phyloP scores from a whole-genome alignment of 441 rosid genomes.

The Omphalea diandra region DNA sequence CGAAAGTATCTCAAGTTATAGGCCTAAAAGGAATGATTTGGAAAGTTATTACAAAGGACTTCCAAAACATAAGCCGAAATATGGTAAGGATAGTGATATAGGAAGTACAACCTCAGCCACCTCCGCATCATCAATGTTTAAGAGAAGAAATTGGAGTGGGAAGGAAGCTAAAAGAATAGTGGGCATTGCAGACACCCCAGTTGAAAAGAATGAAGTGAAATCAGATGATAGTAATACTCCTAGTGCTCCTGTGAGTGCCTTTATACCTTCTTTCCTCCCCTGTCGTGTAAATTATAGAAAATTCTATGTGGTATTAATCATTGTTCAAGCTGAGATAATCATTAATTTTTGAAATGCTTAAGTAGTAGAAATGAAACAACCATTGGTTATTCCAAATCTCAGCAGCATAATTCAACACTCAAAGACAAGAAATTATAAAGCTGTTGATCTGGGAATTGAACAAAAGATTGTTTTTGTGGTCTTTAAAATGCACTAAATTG shows the following conservation, averaged over 20 bases:
- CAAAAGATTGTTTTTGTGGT: no score
- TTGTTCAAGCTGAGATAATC: neutral
- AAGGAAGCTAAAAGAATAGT: slow-evolving; percentile 23
- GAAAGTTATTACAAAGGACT: slow-evolving; percentile 25
- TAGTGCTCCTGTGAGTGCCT: slow-evolving; percentile 30
- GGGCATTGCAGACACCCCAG: slow-evolving; percentile 30
- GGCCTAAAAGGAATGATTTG: slow-evolving; percentile 23
- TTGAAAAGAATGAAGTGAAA: slow-evolving; percentile 35
- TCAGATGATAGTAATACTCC: slow-evolving; percentile 22
- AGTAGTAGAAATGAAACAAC: no score
- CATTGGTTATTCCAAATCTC: no score
- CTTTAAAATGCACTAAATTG: no score
- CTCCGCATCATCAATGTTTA: slow-evolving; percentile 24
- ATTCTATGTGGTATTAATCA: neutral
- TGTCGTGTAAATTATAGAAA: neutral
- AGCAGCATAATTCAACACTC: no score
- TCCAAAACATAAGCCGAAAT: slow-evolving; percentile 24
- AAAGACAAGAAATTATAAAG: no score
- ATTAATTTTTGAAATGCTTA: neutral
- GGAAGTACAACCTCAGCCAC: slow-evolving; percentile 34
- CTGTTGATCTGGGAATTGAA: no score
- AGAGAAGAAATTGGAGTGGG: slow-evolving; percentile 56
- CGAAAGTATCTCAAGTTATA: neutral
- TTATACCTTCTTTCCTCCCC: neutral
- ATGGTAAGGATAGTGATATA: slow-evolving; percentile 36